Percentiles rank a stretch among this genome's conserved stretches.
Evolutionary conservation across 768 basidiomycete genomes (phyloP).

Genomic region (Naganishia antarctica): DNA sequence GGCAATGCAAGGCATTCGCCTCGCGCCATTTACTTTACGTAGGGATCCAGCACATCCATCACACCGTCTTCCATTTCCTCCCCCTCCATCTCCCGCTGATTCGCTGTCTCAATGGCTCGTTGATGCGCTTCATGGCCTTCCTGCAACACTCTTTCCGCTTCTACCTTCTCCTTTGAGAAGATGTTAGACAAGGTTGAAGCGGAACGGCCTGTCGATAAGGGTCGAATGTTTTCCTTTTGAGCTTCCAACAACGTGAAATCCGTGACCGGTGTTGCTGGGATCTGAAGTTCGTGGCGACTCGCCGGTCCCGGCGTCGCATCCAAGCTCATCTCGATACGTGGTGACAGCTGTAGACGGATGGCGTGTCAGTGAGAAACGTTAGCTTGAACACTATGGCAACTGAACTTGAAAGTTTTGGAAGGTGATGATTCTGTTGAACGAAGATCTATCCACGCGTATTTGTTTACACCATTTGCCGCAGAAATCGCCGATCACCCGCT

Average conservation of each 20-base stretch:
- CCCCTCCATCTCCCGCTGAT: conserved; percentile 47
- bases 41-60: conserved; percentile 76
- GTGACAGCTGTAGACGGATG: neutral
- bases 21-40: conserved; percentile 57
- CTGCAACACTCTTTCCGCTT: conserved; percentile 58
- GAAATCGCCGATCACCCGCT: neutral
- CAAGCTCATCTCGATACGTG: neutral
- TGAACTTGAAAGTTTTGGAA: too few relatives aligned
- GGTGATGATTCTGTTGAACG: neutral
- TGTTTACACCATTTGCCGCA: neutral
- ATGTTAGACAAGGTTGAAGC: conserved; percentile 52
- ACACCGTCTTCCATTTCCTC: conserved; percentile 59
- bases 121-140: conserved; percentile 49
- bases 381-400: neutral
- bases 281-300: conserved; percentile 2
- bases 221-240: conserved; percentile 55
- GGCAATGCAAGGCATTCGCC: neutral
- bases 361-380: neutral
- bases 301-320: neutral
- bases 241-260: conserved; percentile 52
- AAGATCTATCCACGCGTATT: neutral
- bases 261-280: conserved; percentile 44
- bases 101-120: conserved; percentile 48
- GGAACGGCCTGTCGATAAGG: conserved; percentile 51
- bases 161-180: conserved; percentile 56